These are phyloP conservation scores for Ceratorhiza oryzae-sativae DNA, from an alignment of 1,284 basidiomycete species.

Conservation along the genomic window DNA sequence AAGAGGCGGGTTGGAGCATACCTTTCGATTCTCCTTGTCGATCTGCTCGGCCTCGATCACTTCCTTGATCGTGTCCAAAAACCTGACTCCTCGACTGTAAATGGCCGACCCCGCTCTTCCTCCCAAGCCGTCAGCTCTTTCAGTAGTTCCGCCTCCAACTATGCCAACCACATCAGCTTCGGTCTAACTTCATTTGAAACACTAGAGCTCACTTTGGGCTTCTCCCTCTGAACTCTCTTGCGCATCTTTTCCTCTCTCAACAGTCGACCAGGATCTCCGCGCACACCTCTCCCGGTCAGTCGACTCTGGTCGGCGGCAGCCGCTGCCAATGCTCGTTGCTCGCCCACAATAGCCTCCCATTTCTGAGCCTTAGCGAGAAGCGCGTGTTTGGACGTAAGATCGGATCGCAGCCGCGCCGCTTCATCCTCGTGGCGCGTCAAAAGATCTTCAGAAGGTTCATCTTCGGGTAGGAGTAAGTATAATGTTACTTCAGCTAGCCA, in stretches of 20 bases:
- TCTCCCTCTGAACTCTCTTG: slow-evolving; percentile 93
- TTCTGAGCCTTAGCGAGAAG: slow-evolving; percentile 81
- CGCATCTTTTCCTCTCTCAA: slow-evolving; percentile 97
- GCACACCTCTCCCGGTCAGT: slow-evolving; percentile 75
- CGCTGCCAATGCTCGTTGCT: slow-evolving; percentile 86
- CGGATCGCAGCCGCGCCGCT: slow-evolving; percentile 63
- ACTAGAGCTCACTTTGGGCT: slow-evolving; percentile 77
- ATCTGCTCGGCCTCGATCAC: slow-evolving; percentile 63
- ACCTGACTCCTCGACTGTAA: slow-evolving; percentile 85
- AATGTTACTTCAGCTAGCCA: not conserved
- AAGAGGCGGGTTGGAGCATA: slow-evolving; percentile 32
- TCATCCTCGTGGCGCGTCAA: slow-evolving; percentile 89
- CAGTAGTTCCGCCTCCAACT: slow-evolving; percentile 91
- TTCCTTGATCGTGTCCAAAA: slow-evolving; percentile 80
- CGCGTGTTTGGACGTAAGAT: slow-evolving; percentile 77
- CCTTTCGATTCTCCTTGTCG: slow-evolving; percentile 79
- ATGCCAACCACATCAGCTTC: slow-evolving; percentile 24
- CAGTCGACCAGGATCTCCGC: slow-evolving; percentile 75
- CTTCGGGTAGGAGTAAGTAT: slow-evolving; percentile 54
- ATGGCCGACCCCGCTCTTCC: slow-evolving; percentile 72
- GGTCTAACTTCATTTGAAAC: not conserved
- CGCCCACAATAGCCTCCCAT: slow-evolving; percentile 91
- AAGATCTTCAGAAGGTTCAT: slow-evolving; percentile 88
- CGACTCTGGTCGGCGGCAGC: slow-evolving; percentile 80
- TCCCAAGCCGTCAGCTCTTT: slow-evolving; percentile 88